Evolutionary conservation across 2,329 filamentous ascomycete species (phyloP).

Genomic region (Fusarium illudens): DNA sequence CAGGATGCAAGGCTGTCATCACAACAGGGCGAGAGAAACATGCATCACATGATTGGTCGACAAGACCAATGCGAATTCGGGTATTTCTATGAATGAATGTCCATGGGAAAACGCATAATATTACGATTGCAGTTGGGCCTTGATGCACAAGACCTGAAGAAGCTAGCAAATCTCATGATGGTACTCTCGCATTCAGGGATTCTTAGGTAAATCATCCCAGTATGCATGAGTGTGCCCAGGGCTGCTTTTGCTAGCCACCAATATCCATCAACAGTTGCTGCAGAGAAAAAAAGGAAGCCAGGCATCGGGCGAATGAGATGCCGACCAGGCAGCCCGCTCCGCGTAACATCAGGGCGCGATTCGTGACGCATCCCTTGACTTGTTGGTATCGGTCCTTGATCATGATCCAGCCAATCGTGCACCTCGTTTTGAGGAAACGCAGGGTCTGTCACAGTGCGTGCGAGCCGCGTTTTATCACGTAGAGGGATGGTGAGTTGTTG

Average conservation of each 20-base stretch:
- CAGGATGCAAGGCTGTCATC: constrained; percentile 23
- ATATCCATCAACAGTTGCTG: constrained; percentile 14
- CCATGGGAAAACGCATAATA: neutral
- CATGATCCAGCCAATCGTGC: constrained; percentile 30
- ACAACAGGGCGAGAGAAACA: neutral
- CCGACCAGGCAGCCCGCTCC: constrained; percentile 11
- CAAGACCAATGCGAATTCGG: neutral
- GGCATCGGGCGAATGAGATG: constrained; percentile 22
- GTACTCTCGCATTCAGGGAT: constrained; percentile 7
- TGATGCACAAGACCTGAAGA: neutral
- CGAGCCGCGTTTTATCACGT: constrained; percentile 21
- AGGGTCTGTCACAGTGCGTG: constrained; percentile 34
- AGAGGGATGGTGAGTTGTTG: constrained; percentile 26
- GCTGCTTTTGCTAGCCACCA: constrained; percentile 2
- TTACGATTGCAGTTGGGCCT: neutral
- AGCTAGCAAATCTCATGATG: constrained; percentile 14
- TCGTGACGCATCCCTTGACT: constrained; percentile 37
- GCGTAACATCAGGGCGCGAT: constrained; percentile 30
- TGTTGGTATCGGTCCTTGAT: constrained; percentile 36
- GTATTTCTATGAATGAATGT: neutral
- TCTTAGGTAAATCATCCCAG: constrained; percentile 12
- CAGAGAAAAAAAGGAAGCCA: neutral
- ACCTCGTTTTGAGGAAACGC: neutral
- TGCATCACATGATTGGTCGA: neutral
- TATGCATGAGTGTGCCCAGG: constrained; percentile 10